A percentile compares a stretch with the other conserved stretches of the same genome.
Conservation (phyloP, 441 rosid species). For the Euphorbia schlechtendalii region DNA sequence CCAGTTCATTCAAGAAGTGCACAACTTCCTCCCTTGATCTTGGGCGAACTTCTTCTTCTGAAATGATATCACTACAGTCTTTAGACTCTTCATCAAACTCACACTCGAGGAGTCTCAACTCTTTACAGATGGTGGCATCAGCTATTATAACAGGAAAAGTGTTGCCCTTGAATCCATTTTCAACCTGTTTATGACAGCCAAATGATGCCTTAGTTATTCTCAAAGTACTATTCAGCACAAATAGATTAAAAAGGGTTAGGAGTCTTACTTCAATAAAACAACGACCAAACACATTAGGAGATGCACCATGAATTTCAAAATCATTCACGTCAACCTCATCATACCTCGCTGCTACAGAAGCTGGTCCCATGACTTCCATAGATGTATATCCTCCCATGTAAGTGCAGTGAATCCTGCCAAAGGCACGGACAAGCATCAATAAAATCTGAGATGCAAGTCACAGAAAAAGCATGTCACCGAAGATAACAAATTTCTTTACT, state of each 20-base stretch:
- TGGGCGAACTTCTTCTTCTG: slow-evolving; percentile 39
- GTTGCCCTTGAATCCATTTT: slow-evolving; percentile 80
- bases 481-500: slow-evolving; percentile 33
- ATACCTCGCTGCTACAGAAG: slow-evolving; percentile 29
- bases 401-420: slow-evolving; percentile 62
- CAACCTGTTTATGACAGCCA: slow-evolving; percentile 46
- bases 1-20: slow-evolving; percentile 82
- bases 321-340: slow-evolving; percentile 52
- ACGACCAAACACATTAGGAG: slow-evolving; percentile 47
- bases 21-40: slow-evolving; percentile 57
- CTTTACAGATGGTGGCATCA: slow-evolving; percentile 66
- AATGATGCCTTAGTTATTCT: slow-evolving; percentile 6
- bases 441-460: background rate
- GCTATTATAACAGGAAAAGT: slow-evolving; percentile 82
- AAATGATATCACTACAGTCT: slow-evolving; percentile 28
- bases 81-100: slow-evolving; percentile 43
- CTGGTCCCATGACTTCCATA: slow-evolving; percentile 35
- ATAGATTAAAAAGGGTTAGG: slow-evolving; percentile 7
- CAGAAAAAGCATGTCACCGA: background rate
- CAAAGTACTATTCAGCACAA: slow-evolving; percentile 13
- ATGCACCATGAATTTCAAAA: slow-evolving; percentile 38
- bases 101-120: slow-evolving; percentile 60
- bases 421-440: slow-evolving; percentile 5
- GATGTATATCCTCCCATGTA: slow-evolving; percentile 58
- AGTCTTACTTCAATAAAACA: slow-evolving; percentile 76